phyloP scores from a whole-genome alignment of 495 filamentous ascomycete species.

The Lasiosphaeriaceae sp. region DNA sequence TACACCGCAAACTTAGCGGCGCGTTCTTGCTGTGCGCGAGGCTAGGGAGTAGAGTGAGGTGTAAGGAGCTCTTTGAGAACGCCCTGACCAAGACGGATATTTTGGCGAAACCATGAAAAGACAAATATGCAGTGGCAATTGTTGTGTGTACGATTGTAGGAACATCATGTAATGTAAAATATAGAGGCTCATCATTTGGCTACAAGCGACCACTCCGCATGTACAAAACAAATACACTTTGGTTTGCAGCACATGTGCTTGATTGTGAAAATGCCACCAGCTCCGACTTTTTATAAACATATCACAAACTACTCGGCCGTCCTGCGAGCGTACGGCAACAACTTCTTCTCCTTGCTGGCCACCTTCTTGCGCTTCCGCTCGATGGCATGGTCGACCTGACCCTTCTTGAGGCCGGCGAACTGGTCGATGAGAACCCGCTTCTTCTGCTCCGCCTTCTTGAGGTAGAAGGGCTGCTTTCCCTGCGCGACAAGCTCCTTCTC shows the following conservation, averaged over 20 bases:
- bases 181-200: too few relatives aligned
- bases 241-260: not conserved
- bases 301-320: conserved; percentile 22
- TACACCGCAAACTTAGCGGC: conserved; percentile 94
- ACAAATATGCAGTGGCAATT: not conserved
- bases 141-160: not conserved
- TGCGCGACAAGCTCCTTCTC: conserved; percentile 80
- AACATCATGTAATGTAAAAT: too few relatives aligned
- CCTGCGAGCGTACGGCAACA: conserved; percentile 66
- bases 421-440: conserved; percentile 73
- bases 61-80: conserved; percentile 73
- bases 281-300: too few relatives aligned
- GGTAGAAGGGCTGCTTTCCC: conserved; percentile 89
- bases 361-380: conserved; percentile 84
- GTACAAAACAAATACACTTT: not conserved
- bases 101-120: not conserved
- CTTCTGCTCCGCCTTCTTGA: conserved; percentile 89
- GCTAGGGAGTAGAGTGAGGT: conserved; percentile 75
- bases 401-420: conserved; percentile 74
- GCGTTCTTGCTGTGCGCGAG: conserved; percentile 90
- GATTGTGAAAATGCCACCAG: too few relatives aligned
- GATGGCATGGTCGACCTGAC: conserved; percentile 73
- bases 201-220: too few relatives aligned
- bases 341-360: conserved; percentile 72
- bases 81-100: conserved; percentile 51